Conservation (phyloP, 306 rosid species). For the Canavalia ensiformis region DNA sequence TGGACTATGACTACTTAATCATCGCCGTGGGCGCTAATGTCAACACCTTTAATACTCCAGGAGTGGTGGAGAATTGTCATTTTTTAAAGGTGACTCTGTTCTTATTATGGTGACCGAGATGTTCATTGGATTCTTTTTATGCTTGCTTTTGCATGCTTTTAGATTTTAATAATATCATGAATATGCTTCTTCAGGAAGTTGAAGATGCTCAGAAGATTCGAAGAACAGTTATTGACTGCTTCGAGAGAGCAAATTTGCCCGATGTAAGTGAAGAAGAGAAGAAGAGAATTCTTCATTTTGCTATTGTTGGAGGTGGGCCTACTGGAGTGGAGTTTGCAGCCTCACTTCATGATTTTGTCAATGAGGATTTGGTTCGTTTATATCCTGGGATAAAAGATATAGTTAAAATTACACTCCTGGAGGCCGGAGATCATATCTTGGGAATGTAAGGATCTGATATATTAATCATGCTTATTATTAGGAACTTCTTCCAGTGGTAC, state of each 20-base stretch:
- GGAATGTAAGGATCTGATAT: constrained; percentile 70
- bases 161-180: constrained; percentile 10
- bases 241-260: constrained; percentile 90
- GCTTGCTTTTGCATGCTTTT: constrained; percentile 2
- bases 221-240: constrained; percentile 92
- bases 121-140: constrained; percentile 27
- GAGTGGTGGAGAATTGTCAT: constrained; percentile 92
- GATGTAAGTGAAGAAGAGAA: constrained; percentile 79
- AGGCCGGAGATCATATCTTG: constrained; percentile 91
- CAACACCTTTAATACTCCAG: constrained; percentile 97
- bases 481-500: constrained; percentile 26
- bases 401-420: constrained; percentile 87
- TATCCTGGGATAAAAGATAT: constrained; percentile 80
- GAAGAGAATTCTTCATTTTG: constrained; percentile 96
- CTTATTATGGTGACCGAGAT: constrained; percentile 13
- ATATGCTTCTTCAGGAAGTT: constrained; percentile 77
- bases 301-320: constrained; percentile 98
- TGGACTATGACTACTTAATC: constrained; percentile 87
- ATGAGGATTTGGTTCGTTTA: constrained; percentile 76
- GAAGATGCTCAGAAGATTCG: constrained; percentile 98
- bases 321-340: constrained; percentile 99
- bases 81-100: constrained; percentile 78
- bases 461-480: not conserved
- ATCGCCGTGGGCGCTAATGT: constrained; percentile 87
- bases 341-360: constrained; percentile 91